Evolutionary conservation across 2,329 filamentous ascomycete genomes (phyloP).

Genomic region (Cercospora sesami): DNA sequence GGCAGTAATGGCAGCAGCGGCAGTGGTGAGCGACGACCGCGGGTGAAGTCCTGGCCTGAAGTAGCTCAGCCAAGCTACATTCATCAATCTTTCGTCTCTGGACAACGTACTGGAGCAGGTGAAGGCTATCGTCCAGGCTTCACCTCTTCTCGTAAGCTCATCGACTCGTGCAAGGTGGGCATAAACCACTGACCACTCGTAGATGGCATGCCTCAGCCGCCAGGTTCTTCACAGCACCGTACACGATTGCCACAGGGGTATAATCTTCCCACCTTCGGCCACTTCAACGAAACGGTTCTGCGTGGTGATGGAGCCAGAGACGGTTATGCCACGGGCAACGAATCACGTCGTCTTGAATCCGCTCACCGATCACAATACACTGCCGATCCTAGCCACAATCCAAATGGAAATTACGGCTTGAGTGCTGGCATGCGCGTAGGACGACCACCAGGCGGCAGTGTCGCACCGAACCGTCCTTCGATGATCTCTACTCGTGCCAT

Average conservation of each 20-base stretch:
- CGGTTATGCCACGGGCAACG: background rate
- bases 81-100: background rate
- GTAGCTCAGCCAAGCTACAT: slow-evolving; percentile 4
- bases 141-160: slow-evolving; percentile 15
- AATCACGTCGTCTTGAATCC: background rate
- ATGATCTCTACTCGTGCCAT: background rate
- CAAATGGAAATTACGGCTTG: background rate
- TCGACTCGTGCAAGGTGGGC: background rate
- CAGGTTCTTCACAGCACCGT: slow-evolving; percentile 11
- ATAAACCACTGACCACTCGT: background rate
- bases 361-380: slow-evolving; percentile 9
- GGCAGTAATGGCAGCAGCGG: slow-evolving; percentile 15
- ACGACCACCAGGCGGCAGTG: slow-evolving; percentile 5
- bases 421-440: slow-evolving; percentile 14
- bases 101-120: background rate
- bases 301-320: background rate
- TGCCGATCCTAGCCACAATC: background rate
- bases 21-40: slow-evolving; percentile 11
- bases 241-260: slow-evolving; percentile 12
- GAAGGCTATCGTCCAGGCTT: slow-evolving; percentile 2
- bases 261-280: slow-evolving; percentile 12
- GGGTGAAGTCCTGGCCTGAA: slow-evolving; percentile 16
- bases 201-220: slow-evolving; percentile 7
- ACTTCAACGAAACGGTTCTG: slow-evolving; percentile 16
- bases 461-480: slow-evolving; percentile 6